Conservation (phyloP, 805 yeast genomes). For the Blastobotrys attinorum region DNA sequence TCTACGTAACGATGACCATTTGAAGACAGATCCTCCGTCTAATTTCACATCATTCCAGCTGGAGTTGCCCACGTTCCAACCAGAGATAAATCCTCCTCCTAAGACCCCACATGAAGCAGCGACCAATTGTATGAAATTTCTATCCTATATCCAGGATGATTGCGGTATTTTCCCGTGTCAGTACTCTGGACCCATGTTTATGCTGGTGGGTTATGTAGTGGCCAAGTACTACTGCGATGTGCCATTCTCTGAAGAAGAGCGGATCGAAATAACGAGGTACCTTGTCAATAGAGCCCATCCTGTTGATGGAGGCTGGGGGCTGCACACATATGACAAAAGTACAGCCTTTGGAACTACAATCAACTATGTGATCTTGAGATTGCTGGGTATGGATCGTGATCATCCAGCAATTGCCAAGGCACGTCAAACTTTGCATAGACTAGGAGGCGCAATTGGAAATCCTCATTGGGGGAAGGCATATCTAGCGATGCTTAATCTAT, state of each 20-base stretch:
- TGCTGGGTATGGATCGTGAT: conserved; percentile 64
- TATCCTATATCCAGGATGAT: conserved; percentile 59
- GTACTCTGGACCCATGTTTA: conserved; percentile 97
- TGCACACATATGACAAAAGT: conserved; percentile 84
- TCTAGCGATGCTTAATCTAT: conserved; percentile 71
- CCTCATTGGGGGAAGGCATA: conserved; percentile 99
- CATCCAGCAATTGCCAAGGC: conserved; percentile 80
- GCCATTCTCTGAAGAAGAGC: conserved; percentile 57
- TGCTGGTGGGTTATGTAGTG: conserved; percentile 82
- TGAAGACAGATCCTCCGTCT: conserved; percentile 25
- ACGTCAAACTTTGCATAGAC: conserved; percentile 50
- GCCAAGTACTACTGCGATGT: conserved; percentile 62
- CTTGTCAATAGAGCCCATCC: conserved; percentile 91
- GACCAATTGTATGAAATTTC: conserved; percentile 64
- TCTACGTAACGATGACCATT: conserved; percentile 29
- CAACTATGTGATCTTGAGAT: conserved; percentile 73
- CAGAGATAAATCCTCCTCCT: conserved; percentile 23
- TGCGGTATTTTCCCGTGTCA: conserved; percentile 89
- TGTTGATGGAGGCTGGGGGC: conserved; percentile 99
- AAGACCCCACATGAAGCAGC: conserved; percentile 53
- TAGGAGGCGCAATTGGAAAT: conserved; percentile 84
- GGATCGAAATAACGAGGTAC: conserved; percentile 70
- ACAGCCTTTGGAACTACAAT: conserved; percentile 93
- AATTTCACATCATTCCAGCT: conserved; percentile 26
- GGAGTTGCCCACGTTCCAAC: conserved; percentile 20